phyloP scores from a whole-genome alignment of 2,329 filamentous ascomycete species.

The Exophiala lecanii-corni region DNA sequence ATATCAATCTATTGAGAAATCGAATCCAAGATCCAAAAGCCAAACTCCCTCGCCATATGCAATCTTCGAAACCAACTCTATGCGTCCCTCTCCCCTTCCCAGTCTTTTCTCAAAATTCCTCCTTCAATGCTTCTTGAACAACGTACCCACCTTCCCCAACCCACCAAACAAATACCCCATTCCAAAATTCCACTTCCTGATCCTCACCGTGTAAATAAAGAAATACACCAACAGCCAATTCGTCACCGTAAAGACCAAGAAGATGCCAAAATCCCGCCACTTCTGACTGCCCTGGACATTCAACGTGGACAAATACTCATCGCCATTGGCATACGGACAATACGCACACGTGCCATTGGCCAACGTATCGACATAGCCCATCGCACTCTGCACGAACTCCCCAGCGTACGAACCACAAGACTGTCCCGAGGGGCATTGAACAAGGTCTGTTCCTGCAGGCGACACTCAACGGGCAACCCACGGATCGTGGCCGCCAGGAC shows the following conservation, averaged over 20 bases:
- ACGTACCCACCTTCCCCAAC: conserved; percentile 35
- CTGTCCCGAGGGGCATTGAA: conserved; percentile 63
- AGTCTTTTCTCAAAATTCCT: background rate
- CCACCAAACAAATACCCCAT: conserved; percentile 54
- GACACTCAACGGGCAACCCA: conserved; percentile 48
- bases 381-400: conserved; percentile 47
- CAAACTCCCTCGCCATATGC: background rate
- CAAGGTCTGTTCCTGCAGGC: conserved; percentile 53
- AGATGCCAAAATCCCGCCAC: conserved; percentile 70
- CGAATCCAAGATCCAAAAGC: background rate
- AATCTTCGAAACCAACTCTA: background rate
- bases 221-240: conserved; percentile 72
- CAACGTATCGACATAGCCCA: conserved; percentile 55
- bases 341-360: conserved; percentile 61
- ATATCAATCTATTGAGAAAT: too few species aligned
- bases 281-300: conserved; percentile 57
- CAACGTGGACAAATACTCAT: conserved; percentile 60
- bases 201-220: conserved; percentile 69
- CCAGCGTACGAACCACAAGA: conserved; percentile 64
- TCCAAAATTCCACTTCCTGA: conserved; percentile 67
- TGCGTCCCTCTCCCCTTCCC: background rate
- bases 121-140: conserved; percentile 1
- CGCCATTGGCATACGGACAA: conserved; percentile 62
- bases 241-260: conserved; percentile 64
- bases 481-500: conserved; percentile 61